Base-by-base conservation (phyloP, 306 rosid genomes). In the Quercus parvula region DNA sequence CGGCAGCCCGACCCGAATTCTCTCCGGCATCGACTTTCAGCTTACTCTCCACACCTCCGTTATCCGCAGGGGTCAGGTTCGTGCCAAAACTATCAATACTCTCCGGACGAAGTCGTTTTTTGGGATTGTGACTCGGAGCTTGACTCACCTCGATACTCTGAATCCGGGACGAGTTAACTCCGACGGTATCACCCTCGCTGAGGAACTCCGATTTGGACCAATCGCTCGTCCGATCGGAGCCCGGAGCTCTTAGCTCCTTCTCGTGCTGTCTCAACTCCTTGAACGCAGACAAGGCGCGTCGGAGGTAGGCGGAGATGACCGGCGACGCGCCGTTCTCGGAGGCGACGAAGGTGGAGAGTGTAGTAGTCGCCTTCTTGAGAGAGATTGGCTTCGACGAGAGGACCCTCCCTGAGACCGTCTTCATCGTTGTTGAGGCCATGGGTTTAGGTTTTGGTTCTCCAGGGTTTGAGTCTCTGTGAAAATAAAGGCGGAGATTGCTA, bases 231-330 rank as follows among this genome's bases (percentile, higher is more conserved):
- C 74, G 77, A 5, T 59, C 64, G 27, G 83, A 73, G 11, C 71
- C 14, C 6, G 72, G 30, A 10, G 54, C 78, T 6, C 75, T 79
- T 44, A 84, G 77, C 52, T 82, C 88, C 71, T 67, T 81, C 61
- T 87, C 85, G 6, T 82, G 85, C 83, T 80, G 88, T 49, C 83
- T 83, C 61, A 85, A 71, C 85, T 88, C 91, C 80, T 88, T 77
- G 84, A 88, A 85, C 7, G 91, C 81, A 38, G 64, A 72, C 30
- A 86, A 33, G 70, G 89, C 44, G 72, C 91, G 91, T n/a, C 89
- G 74, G 44, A 85, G 86, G 79, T 83, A 88, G 4, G 83, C 85
- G 19, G 71, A 55, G 5, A 79, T 44, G 5, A 83, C 87, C 30
- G 66, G 79, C 1, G 87, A 68, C 63, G 86, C 81, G 14, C 86